Percentiles rank a stretch among this genome's conserved stretches.
Evolutionary conservation across 2,329 filamentous ascomycete species (phyloP).

Genomic region (Arthrobotrys megalospora): DNA sequence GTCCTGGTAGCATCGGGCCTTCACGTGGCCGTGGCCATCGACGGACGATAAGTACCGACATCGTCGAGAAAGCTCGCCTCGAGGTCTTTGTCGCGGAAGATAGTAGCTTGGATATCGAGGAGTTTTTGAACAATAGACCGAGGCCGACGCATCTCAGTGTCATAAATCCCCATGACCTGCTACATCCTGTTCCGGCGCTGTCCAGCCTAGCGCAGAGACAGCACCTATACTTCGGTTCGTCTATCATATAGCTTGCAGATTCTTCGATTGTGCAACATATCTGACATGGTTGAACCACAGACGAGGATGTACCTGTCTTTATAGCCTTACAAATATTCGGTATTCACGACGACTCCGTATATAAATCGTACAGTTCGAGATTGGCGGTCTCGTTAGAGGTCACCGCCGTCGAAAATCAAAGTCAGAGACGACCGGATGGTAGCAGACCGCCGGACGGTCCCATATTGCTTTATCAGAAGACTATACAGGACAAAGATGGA

Average conservation of each 20-base stretch:
- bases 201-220: constrained; percentile 76
- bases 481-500: constrained; percentile 64
- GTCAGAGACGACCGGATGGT: constrained; percentile 68
- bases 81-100: constrained; percentile 75
- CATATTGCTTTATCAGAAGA: constrained; percentile 64
- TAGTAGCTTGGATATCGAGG: constrained; percentile 73
- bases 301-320: constrained; percentile 80
- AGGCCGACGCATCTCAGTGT: constrained; percentile 65
- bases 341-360: constrained; percentile 72
- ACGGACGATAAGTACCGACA: constrained; percentile 67
- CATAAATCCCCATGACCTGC: constrained; percentile 23
- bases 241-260: background rate
- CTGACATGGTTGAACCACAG: constrained; percentile 68
- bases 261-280: constrained; percentile 60
- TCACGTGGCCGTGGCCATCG: constrained; percentile 64
- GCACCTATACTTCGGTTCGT: constrained; percentile 79
- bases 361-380: constrained; percentile 75
- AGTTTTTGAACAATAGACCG: constrained; percentile 63
- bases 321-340: constrained; percentile 77
- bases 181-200: constrained; percentile 68
- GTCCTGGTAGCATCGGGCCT: constrained; percentile 61
- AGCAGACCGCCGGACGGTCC: constrained; percentile 67
- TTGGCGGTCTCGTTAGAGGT: constrained; percentile 78
- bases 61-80: constrained; percentile 75
- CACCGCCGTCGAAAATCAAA: constrained; percentile 75